Evolutionary conservation across 129 eudicot genomes (phyloP), one percentile per base, ranked within the genome.

Genomic region (Dittrichia graveolens): DNA sequence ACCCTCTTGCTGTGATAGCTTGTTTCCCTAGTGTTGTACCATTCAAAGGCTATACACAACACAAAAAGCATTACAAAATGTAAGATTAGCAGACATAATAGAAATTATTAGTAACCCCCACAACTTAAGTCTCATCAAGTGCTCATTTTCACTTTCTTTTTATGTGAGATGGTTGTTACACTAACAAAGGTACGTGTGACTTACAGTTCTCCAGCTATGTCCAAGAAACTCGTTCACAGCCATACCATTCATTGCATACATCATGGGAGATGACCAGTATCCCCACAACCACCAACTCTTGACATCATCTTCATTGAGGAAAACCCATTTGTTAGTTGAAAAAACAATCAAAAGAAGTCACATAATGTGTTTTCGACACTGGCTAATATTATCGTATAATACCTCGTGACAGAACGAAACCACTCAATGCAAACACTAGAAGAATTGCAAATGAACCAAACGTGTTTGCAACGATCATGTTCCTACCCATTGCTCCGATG

Each of bases 231-330:
- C 94, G 52, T 87, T 87, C 61, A 77, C 86, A 0, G 72, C 65
- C n/a, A 87, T 14, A 41, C 78, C 94, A 16, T 87, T 85, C 84
- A 75, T 74, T 16, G 83, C 94, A 18, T 87, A 87, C 87, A 82
- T 87, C 81, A 87, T 41, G 9, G 94, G 94, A 18, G 90, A 87
- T 15, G 76, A 5, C 76, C 80, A 87, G 74, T 87, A 87, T 38
- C 84, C 92, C 92, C 92, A 87, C 60, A 81, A 5, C 88, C 84
- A 73, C 94, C 89, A 85, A 5, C 47, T 46, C 66, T 78, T 78
- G 6, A 86, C 64, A 45, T 83, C 78, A 31, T 77, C 91, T 86
- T 59, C 34, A 54, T 65, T 56, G 48, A 61, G 39, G 2, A 44
- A 41, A 67, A 45, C 19, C 3, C 4, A n/a, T 39, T 15, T 39